Base-by-base conservation (phyloP, 768 basidiomycete species). In the Termitomyces sp. region DNA sequence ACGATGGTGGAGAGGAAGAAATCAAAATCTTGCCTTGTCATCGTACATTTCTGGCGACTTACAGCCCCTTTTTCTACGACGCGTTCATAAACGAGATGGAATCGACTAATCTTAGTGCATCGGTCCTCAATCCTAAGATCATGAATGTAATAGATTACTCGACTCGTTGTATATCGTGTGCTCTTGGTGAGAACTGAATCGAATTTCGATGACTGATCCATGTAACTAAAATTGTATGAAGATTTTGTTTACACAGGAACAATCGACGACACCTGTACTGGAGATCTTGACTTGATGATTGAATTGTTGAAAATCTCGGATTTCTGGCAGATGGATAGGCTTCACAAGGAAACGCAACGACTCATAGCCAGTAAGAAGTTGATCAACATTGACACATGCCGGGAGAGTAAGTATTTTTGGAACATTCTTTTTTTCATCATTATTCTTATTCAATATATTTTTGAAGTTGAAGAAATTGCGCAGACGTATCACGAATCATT, bases 21-120 rank as follows among this genome's bases (percentile, higher is more conserved):
- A 65, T 57, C 5, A 63, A 60, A n/a, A 65, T 59, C 4, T 67
- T 79, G n/a, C 67, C 68, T 4, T 80, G 77, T 1, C 81, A 82
- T 64, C 75, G 77, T 5, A 60, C 70, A 3, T 77, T 78, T 59
- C 66, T 83, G 38, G 73, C 74, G 15, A 75, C 73, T 4, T 71
- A 63, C 38, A 73, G 72, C 63, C 65, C 69, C 14, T 66, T 74
- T 60, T 77, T 80, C 63, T 57, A 62, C 15, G 64, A 71, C 51
- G 55, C 65, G 17, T 76, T 79, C 59, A 69, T 65, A 14, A 71
- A 65, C 25, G 63, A 56, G 5, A 72, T 70, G 52, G 46, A 52
- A 31, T 4, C 29, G 31, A 76, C 74, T 57, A 60, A 61, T 38
- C 60, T 50, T 29, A 15, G 42, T 5, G 57, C 55, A 4, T 54